These are phyloP conservation scores for Candida koratica DNA, from an alignment of 805 yeast species.

Conservation along the genomic window DNA sequence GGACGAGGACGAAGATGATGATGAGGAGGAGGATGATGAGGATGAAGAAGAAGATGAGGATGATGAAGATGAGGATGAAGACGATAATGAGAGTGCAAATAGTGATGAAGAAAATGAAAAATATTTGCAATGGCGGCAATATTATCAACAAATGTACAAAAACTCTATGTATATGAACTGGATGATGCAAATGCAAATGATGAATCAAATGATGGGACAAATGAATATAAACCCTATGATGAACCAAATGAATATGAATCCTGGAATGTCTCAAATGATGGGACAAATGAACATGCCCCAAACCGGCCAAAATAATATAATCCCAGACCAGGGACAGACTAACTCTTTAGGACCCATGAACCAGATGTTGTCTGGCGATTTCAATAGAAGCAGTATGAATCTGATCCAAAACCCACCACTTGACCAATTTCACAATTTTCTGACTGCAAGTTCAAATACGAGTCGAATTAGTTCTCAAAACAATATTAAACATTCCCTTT, in stretches of 20 bases:
- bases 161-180: slow-evolving; percentile 16
- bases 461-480: background rate
- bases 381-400: background rate
- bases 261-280: background rate
- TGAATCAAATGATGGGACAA: slow-evolving; percentile 3
- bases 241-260: slow-evolving; percentile 2
- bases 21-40: slow-evolving; percentile 9
- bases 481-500: background rate
- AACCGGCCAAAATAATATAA: background rate
- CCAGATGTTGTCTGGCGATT: slow-evolving; percentile 1
- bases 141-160: slow-evolving; percentile 21
- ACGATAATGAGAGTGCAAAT: slow-evolving; percentile 12
- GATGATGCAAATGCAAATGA: slow-evolving; percentile 8
- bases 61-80: slow-evolving; percentile 12
- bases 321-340: background rate
- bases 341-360: background rate
- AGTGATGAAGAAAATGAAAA: slow-evolving; percentile 12
- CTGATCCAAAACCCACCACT: background rate
- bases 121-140: slow-evolving; percentile 37
- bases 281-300: slow-evolving; percentile 2
- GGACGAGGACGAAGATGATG: background rate
- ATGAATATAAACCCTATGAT: slow-evolving; percentile 8
- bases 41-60: slow-evolving; percentile 12
- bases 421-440: slow-evolving; percentile 1
- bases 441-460: background rate